phyloP scores from a whole-genome alignment of 2,329 filamentous ascomycete species.

The Apiospora marii region DNA sequence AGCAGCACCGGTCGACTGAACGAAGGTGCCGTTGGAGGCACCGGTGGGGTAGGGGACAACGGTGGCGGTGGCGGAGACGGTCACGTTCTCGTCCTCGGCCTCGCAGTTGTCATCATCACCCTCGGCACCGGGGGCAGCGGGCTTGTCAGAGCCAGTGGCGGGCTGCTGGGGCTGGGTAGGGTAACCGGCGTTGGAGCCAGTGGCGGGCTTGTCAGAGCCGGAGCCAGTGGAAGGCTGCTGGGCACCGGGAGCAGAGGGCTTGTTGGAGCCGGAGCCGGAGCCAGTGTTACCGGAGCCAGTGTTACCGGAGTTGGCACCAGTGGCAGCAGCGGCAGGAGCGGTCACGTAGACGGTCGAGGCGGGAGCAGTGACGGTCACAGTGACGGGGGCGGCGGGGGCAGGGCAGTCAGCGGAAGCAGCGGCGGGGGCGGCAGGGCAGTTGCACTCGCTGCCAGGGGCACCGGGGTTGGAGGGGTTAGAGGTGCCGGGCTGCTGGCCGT shows the following conservation, averaged over 20 bases:
- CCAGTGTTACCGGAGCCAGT: slow-evolving; percentile 4
- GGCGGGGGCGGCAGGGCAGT: slow-evolving; percentile 18
- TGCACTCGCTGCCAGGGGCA: slow-evolving; percentile 7
- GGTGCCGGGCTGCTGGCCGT: background rate
- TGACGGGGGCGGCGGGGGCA: slow-evolving; percentile 31
- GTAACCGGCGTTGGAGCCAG: background rate
- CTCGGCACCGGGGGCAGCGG: slow-evolving; percentile 5
- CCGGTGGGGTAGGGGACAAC: slow-evolving; percentile 22
- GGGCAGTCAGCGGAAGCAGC: slow-evolving; percentile 26
- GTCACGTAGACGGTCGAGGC: slow-evolving; percentile 43
- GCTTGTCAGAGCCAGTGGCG: slow-evolving; percentile 12
- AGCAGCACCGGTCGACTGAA: slow-evolving; percentile 32
- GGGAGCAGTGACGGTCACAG: slow-evolving; percentile 41
- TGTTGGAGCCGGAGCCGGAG: slow-evolving; percentile 22
- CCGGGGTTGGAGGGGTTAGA: slow-evolving; percentile 27
- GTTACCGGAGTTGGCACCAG: background rate
- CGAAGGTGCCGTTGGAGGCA: slow-evolving; percentile 25
- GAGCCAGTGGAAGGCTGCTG: background rate
- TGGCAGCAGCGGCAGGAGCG: slow-evolving; percentile 28
- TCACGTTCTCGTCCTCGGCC: slow-evolving; percentile 24
- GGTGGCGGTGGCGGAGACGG: slow-evolving; percentile 3
- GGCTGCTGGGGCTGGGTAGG: background rate
- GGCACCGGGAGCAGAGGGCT: slow-evolving; percentile 8
- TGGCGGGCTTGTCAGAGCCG: slow-evolving; percentile 23
- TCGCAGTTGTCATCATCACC: slow-evolving; percentile 21